A percentile compares a stretch with the other conserved stretches of the same genome.
Conservation (phyloP, 768 basidiomycete genomes). For the Lentinula aciculospora region DNA sequence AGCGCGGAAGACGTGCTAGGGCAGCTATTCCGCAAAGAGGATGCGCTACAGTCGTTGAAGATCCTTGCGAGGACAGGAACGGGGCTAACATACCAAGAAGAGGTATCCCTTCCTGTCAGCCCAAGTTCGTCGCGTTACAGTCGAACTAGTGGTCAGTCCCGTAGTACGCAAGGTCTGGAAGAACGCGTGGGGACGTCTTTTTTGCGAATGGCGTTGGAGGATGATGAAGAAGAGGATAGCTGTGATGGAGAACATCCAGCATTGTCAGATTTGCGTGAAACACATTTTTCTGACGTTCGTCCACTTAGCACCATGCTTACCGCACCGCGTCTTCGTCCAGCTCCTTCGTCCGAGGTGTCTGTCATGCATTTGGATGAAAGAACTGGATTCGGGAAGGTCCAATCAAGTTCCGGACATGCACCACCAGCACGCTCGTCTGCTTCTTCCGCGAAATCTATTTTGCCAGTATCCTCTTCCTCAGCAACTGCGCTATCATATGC, state of each 20-base stretch:
- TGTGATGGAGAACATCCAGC: not conserved
- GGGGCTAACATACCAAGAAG: not conserved
- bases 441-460: not conserved
- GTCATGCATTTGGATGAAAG: not conserved
- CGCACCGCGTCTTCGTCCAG: not conserved
- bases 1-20: conserved; percentile 3
- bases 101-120: not conserved
- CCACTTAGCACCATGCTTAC: not conserved
- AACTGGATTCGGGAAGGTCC: not conserved
- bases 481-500: not conserved
- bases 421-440: not conserved
- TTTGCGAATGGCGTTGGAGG: not conserved
- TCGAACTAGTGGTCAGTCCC: not conserved
- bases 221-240: not conserved
- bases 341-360: not conserved
- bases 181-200: not conserved
- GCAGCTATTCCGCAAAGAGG: not conserved
- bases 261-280: not conserved
- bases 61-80: not conserved
- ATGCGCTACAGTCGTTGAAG: not conserved
- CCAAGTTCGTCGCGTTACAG: not conserved
- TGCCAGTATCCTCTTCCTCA: not conserved
- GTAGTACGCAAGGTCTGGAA: not conserved
- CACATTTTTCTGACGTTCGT: not conserved
- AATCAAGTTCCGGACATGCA: not conserved